These are phyloP conservation scores for Marchantia polymorpha DNA, from an alignment of 225 moss, liverwort and hornwort genomes.

Conservation along the genomic window DNA sequence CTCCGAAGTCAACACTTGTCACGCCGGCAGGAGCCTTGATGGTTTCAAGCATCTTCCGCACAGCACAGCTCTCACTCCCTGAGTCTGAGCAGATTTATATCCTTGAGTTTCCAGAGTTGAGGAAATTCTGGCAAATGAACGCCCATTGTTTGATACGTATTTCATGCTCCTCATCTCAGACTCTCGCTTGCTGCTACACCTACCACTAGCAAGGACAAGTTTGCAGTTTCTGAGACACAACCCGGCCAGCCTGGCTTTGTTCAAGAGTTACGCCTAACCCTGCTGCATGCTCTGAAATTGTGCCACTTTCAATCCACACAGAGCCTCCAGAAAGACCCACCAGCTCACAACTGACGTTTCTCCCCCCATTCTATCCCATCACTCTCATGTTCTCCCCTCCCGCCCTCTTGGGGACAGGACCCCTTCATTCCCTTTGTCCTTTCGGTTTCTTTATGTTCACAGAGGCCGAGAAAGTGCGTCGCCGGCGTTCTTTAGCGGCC, in stretches of 20 bases:
- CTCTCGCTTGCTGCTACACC: neutral
- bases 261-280: neutral
- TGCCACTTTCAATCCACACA: neutral
- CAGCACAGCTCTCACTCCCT: neutral
- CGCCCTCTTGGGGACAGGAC: neutral
- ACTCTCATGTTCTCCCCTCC: neutral
- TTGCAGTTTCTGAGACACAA: conserved; percentile 5
- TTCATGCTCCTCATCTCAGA: neutral
- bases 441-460: neutral
- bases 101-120: neutral
- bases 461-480: neutral
- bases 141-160: conserved; percentile 2
- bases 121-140: neutral
- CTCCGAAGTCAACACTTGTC: conserved; percentile 1
- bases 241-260: neutral
- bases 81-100: neutral
- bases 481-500: neutral
- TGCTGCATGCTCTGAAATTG: neutral
- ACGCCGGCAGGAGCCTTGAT: neutral
- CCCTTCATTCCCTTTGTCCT: neutral
- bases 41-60: neutral
- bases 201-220: neutral
- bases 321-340: neutral
- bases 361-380: neutral
- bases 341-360: neutral